phyloP scores from a whole-genome alignment of 140 eudicot genomes.

The Flaveria floridana region DNA sequence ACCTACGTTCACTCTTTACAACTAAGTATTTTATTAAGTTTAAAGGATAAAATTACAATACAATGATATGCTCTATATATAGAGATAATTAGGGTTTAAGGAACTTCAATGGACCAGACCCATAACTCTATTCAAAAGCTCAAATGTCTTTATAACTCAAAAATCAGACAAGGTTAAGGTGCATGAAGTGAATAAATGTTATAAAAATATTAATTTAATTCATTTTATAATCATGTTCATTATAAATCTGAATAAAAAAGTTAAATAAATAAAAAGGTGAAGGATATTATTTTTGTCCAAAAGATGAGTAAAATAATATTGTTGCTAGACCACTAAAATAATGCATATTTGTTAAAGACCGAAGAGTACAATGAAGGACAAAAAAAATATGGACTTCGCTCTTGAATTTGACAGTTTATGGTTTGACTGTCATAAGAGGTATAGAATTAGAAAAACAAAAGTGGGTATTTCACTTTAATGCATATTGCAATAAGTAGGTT shows the following conservation, averaged over 20 bases:
- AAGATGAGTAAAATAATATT: background rate
- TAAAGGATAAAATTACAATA: too few species aligned
- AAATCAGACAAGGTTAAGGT: background rate
- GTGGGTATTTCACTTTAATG: slow-evolving; percentile 11
- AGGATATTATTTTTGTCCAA: background rate
- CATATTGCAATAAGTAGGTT: background rate
- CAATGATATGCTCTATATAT: too few species aligned
- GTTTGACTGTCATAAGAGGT: slow-evolving; percentile 34
- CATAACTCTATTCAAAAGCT: too few species aligned
- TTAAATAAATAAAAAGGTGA: background rate
- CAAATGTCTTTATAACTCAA: too few species aligned
- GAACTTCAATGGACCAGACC: too few species aligned
- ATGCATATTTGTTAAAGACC: background rate
- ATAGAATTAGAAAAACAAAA: background rate
- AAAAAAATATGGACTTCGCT: slow-evolving; percentile 17
- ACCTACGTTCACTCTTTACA: too few species aligned
- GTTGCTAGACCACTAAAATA: background rate
- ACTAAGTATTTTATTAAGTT: too few species aligned
- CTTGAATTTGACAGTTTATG: slow-evolving; percentile 18
- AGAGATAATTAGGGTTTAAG: too few species aligned
- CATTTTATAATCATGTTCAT: too few species aligned
- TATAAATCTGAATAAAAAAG: background rate
- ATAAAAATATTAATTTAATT: too few species aligned
- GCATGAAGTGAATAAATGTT: background rate
- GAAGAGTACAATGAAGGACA: slow-evolving; percentile 22